A percentile compares a stretch with the other conserved stretches of the same genome.
Evolutionary conservation across 208 protist genomes (phyloP).

Genomic region (Crithidia sp.): DNA sequence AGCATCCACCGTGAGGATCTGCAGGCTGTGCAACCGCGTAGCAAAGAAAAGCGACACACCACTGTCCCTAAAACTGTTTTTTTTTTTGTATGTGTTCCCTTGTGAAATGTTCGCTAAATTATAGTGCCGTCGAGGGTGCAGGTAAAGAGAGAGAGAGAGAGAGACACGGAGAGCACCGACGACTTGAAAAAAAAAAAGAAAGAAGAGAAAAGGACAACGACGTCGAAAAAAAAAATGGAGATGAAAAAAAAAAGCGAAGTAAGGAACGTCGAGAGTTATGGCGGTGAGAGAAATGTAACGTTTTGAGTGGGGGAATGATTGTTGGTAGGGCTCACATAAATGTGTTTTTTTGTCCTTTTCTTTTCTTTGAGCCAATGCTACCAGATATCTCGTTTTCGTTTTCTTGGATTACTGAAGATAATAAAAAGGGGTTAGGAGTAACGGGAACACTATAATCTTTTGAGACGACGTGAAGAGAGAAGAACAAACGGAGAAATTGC

Average conservation of each 20-base stretch:
- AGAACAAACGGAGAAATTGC: not conserved
- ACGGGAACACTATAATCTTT: not conserved
- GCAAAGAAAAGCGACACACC: too few species aligned
- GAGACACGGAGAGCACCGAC: too few species aligned
- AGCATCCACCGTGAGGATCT: too few species aligned
- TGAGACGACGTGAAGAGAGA: conserved; percentile 5
- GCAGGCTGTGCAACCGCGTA: too few species aligned
- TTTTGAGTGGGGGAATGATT: not conserved
- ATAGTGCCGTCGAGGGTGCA: too few species aligned
- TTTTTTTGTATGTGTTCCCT: too few species aligned
- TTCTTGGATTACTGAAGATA: not conserved
- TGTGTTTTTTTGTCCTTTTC: not conserved
- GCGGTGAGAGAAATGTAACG: not conserved
- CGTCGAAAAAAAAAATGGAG: not conserved
- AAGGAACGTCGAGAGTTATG: not conserved
- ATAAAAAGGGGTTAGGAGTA: not conserved
- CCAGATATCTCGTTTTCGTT: not conserved
- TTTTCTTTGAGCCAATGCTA: not conserved
- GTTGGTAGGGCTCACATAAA: too few species aligned
- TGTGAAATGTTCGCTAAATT: too few species aligned
- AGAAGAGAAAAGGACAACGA: too few species aligned
- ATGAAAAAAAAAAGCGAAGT: not conserved
- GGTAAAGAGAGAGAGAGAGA: too few species aligned
- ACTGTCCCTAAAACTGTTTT: too few species aligned
- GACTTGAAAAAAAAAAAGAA: too few species aligned